Evolutionary conservation across 164 flowering plant genomes (phyloP).

Genomic region (Annona squamosa): DNA sequence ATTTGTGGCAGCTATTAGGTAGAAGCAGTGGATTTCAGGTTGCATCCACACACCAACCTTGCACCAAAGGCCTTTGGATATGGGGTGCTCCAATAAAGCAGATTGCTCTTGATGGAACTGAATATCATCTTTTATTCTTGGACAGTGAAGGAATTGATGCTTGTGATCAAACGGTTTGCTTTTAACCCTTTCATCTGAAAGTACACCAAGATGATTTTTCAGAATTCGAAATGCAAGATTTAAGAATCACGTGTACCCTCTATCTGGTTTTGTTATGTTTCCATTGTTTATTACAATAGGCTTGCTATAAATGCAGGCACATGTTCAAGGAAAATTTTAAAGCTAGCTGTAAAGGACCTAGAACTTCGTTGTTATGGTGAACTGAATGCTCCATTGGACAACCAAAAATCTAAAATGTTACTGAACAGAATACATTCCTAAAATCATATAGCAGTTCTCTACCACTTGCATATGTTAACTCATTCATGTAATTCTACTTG

Average conservation of each 20-base stretch:
- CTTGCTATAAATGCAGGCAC: no score
- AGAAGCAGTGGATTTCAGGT: conserved; percentile 97
- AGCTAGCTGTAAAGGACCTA: neutral
- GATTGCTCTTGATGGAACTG: conserved; percentile 95
- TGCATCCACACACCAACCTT: conserved; percentile 92
- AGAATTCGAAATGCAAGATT: neutral
- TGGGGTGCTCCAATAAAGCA: conserved; percentile 94
- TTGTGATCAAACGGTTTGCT: conserved; percentile 94
- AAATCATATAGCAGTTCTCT: no score
- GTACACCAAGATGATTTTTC: neutral
- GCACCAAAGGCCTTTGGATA: conserved; percentile 98
- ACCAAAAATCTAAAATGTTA: no score
- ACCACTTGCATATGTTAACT: no score
- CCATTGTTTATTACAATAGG: no score
- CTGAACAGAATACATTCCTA: no score
- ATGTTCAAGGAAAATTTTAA: neutral
- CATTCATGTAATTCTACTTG: neutral
- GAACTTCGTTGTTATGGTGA: neutral
- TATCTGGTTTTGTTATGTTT: no score
- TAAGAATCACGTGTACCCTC: no score
- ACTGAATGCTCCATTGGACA: no score
- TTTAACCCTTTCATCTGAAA: neutral
- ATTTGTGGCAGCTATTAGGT: conserved; percentile 74
- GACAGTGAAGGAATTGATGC: conserved; percentile 99
- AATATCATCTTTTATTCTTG: conserved; percentile 78